Evolutionary conservation across 2,329 filamentous ascomycete species (phyloP).

Genomic region (Cladosporium sp.): DNA sequence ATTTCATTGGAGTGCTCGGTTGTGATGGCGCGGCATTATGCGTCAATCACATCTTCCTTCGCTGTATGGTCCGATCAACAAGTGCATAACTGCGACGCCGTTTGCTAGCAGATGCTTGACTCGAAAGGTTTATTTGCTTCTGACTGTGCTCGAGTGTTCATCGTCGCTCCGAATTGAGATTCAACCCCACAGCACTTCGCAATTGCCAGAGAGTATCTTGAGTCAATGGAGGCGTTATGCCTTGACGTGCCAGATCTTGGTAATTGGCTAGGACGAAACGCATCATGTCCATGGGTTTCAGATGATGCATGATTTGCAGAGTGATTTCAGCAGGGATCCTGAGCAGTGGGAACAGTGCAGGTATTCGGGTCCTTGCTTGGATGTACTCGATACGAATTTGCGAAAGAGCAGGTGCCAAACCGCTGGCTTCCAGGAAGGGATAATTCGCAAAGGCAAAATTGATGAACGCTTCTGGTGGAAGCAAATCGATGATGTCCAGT

Average conservation of each 20-base stretch:
- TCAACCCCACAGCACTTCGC: slow-evolving; percentile 24
- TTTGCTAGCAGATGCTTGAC: background rate
- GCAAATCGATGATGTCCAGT: slow-evolving; percentile 45
- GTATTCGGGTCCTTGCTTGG: slow-evolving; percentile 32
- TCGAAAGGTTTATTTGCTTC: background rate
- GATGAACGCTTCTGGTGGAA: slow-evolving; percentile 44
- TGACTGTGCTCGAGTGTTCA: background rate
- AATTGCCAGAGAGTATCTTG: slow-evolving; percentile 30
- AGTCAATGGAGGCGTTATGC: slow-evolving; percentile 37
- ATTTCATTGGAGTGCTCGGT: background rate
- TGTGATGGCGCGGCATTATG: background rate
- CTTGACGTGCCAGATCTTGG: slow-evolving; percentile 34
- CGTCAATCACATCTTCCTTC: background rate
- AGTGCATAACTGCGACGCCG: background rate
- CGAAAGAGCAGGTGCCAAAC: slow-evolving; percentile 38
- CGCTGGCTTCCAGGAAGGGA: slow-evolving; percentile 42
- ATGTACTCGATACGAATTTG: slow-evolving; percentile 32
- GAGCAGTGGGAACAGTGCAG: slow-evolving; percentile 32
- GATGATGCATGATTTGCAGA: slow-evolving; percentile 40
- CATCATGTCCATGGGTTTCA: slow-evolving; percentile 41
- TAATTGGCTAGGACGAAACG: slow-evolving; percentile 43
- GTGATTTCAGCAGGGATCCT: slow-evolving; percentile 45
- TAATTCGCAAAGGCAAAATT: slow-evolving; percentile 50
- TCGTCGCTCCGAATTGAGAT: background rate
- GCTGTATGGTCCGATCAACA: background rate